Conservation (phyloP, 2,329 filamentous ascomycete genomes). For the Paramyrothecium sp. region DNA sequence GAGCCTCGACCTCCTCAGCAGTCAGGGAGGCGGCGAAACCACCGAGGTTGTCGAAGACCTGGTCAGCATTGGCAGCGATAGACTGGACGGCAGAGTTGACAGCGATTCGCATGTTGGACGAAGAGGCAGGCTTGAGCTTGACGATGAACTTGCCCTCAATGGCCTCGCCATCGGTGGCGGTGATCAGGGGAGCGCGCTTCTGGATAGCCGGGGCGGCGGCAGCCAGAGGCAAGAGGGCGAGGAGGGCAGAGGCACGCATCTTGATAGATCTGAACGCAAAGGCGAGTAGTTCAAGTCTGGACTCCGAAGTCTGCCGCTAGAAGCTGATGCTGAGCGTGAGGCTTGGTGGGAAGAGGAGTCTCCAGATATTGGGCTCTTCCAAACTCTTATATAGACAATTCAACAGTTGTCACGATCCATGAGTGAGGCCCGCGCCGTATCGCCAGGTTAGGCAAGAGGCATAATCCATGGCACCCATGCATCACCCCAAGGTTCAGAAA, state of each 20-base stretch:
- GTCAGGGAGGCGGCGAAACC: conserved; percentile 16
- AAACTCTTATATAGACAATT: neutral
- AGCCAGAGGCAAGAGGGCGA: conserved; percentile 10
- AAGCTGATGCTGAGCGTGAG: neutral
- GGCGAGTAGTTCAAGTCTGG: neutral
- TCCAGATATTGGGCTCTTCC: neutral
- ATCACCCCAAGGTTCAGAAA: neutral
- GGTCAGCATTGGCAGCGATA: conserved; percentile 13
- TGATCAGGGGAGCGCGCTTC: conserved; percentile 13
- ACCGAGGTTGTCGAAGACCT: conserved; percentile 4
- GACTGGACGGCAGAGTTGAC: conserved; percentile 1
- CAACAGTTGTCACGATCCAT: neutral
- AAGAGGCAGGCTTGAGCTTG: conserved; percentile 6
- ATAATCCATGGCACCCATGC: neutral
- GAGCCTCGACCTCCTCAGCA: conserved; percentile 8
- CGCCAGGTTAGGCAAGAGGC: neutral
- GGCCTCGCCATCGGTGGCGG: conserved; percentile 8
- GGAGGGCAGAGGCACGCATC: conserved; percentile 11
- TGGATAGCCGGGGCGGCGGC: conserved; percentile 22
- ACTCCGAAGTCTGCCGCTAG: neutral
- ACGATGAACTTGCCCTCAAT: conserved; percentile 18
- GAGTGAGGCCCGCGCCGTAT: neutral
- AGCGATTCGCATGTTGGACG: conserved; percentile 1
- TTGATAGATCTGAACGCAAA: neutral
- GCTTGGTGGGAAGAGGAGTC: neutral